phyloP scores from a whole-genome alignment of 2,329 filamentous ascomycete species.

The Apiospora aurea region DNA sequence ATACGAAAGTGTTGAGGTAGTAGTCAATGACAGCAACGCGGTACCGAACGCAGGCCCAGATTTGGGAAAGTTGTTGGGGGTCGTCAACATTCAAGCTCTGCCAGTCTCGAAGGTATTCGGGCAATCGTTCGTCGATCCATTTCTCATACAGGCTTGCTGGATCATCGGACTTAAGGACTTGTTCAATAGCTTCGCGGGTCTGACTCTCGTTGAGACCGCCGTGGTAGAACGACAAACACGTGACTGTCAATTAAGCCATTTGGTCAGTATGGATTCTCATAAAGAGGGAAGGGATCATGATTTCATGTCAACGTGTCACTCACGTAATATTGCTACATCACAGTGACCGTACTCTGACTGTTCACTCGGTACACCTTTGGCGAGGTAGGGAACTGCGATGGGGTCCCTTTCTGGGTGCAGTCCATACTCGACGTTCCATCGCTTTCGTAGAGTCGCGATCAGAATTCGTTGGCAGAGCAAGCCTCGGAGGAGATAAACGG shows the following conservation, averaged over 20 bases:
- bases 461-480: constrained; percentile 68
- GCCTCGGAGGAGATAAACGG: constrained; percentile 66
- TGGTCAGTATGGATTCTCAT: constrained; percentile 51
- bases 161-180: constrained; percentile 62
- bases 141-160: constrained; percentile 62
- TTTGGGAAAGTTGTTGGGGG: constrained; percentile 51
- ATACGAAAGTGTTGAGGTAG: constrained; percentile 69
- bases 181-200: constrained; percentile 55
- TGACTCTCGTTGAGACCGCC: constrained; percentile 58
- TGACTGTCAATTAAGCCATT: constrained; percentile 49
- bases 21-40: constrained; percentile 62
- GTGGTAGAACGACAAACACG: constrained; percentile 73
- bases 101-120: constrained; percentile 56
- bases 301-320: not conserved
- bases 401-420: constrained; percentile 61
- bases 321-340: constrained; percentile 34
- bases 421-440: constrained; percentile 73
- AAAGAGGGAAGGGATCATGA: not conserved
- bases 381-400: constrained; percentile 71
- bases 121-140: constrained; percentile 52
- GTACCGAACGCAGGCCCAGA: constrained; percentile 59
- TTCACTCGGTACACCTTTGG: constrained; percentile 69
- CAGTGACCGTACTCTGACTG: constrained; percentile 74
- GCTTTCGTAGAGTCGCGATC: constrained; percentile 64
- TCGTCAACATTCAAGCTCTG: constrained; percentile 68